Conservation (phyloP, 805 yeast species). For the Yamadazyma phyllophila region DNA sequence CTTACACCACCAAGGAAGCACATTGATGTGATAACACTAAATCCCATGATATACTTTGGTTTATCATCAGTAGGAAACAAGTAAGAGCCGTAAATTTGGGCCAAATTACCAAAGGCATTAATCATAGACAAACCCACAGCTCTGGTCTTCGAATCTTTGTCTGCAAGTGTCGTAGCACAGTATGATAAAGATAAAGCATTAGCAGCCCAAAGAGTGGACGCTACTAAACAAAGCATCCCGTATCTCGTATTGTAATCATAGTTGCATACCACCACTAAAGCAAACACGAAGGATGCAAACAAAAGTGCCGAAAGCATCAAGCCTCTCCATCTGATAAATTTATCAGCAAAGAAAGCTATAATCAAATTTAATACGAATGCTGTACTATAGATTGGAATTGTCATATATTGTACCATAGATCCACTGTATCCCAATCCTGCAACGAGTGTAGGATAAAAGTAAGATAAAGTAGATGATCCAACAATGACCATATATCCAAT, state of each 20-base stretch:
- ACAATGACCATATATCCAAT: constrained; percentile 12
- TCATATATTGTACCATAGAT: constrained; percentile 11
- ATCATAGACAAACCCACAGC: constrained; percentile 12
- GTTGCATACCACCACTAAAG: constrained; percentile 8
- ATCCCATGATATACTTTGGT: constrained; percentile 15
- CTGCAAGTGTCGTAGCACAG: constrained; percentile 11
- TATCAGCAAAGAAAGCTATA: constrained; percentile 11
- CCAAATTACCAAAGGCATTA: constrained; percentile 12
- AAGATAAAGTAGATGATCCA: constrained; percentile 11
- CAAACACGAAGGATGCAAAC: constrained; percentile 7
- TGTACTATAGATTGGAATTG: constrained; percentile 11
- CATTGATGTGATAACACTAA: constrained; percentile 15
- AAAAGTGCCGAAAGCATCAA: constrained; percentile 5
- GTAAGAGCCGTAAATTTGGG: constrained; percentile 13
- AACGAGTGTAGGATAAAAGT: constrained; percentile 11
- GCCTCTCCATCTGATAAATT: constrained; percentile 7
- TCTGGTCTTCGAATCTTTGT: constrained; percentile 12
- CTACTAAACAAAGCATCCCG: constrained; percentile 14
- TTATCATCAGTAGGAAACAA: constrained; percentile 10
- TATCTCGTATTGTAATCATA: constrained; percentile 10
- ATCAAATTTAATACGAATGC: constrained; percentile 8
- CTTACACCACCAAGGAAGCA: constrained; percentile 10
- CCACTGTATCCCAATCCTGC: constrained; percentile 11
- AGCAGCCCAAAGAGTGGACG: constrained; percentile 13
- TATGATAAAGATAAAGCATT: constrained; percentile 13